These are phyloP conservation scores for Pichia phayaonensis DNA, from an alignment of 805 yeast genomes.

Conservation along the genomic window DNA sequence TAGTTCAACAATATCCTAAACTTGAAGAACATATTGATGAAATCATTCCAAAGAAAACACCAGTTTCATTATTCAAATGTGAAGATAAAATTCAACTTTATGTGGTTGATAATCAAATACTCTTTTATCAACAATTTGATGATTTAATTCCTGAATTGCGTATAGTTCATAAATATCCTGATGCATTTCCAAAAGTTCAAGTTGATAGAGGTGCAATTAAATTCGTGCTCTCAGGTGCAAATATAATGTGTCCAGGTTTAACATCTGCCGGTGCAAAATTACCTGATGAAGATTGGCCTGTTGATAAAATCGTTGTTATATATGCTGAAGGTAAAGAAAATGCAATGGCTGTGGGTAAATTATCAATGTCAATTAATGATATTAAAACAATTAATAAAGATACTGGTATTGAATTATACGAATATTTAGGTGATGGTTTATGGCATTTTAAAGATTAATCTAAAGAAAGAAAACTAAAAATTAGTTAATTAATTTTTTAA, in stretches of 20 bases:
- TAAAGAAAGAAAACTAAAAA: too few species aligned
- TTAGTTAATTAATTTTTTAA: background rate
- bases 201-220: slow-evolving; percentile 97
- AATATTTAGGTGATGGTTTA: slow-evolving; percentile 83
- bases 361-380: slow-evolving; percentile 83
- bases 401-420: slow-evolving; percentile 77
- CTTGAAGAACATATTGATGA: slow-evolving; percentile 73
- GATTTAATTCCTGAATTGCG: slow-evolving; percentile 69
- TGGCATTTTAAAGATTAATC: slow-evolving; percentile 46
- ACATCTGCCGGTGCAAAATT: slow-evolving; percentile 78
- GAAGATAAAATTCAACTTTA: slow-evolving; percentile 83
- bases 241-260: slow-evolving; percentile 94
- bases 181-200: slow-evolving; percentile 74
- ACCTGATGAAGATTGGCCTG: slow-evolving; percentile 63
- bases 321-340: slow-evolving; percentile 90
- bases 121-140: slow-evolving; percentile 75
- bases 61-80: slow-evolving; percentile 72
- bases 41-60: slow-evolving; percentile 82
- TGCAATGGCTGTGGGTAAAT: slow-evolving; percentile 86
- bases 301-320: slow-evolving; percentile 68
- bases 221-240: slow-evolving; percentile 91
- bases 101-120: slow-evolving; percentile 62
- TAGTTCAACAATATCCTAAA: slow-evolving; percentile 66
- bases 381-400: slow-evolving; percentile 79
- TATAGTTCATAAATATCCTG: slow-evolving; percentile 75